Conservation (phyloP, 2,329 filamentous ascomycete species). For the Colletotrichum karsti region DNA sequence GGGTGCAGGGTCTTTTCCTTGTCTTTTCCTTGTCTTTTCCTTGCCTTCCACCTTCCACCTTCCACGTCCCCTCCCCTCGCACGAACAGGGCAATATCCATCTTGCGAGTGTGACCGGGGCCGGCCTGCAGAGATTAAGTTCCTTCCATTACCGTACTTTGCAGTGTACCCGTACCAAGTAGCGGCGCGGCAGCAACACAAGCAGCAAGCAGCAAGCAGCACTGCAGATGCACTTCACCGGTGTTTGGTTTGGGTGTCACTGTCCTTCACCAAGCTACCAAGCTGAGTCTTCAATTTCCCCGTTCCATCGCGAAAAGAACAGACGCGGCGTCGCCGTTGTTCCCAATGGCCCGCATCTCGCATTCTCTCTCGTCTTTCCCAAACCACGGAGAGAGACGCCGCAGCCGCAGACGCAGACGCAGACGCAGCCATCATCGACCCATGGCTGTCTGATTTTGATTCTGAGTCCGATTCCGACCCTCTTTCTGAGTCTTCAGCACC, state of each 20-base stretch:
- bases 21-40: background rate
- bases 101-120: background rate
- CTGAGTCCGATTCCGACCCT: background rate
- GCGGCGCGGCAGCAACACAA: too few relatives aligned
- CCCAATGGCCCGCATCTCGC: background rate
- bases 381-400: constrained; percentile 24
- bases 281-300: too few relatives aligned
- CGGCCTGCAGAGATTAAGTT: background rate
- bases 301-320: background rate
- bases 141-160: background rate
- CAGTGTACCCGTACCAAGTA: too few relatives aligned
- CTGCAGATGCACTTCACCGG: too few relatives aligned
- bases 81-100: background rate
- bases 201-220: too few relatives aligned
- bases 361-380: background rate
- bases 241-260: too few relatives aligned
- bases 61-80: background rate
- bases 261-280: too few relatives aligned
- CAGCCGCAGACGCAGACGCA: background rate
- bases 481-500: background rate
- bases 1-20: constrained; percentile 14
- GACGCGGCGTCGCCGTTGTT: background rate
- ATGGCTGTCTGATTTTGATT: constrained; percentile 9
- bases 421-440: constrained; percentile 17
- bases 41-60: too few relatives aligned